Base-by-base conservation (phyloP, 2,329 filamentous ascomycete species). In the Penicillium brevicompactum region DNA sequence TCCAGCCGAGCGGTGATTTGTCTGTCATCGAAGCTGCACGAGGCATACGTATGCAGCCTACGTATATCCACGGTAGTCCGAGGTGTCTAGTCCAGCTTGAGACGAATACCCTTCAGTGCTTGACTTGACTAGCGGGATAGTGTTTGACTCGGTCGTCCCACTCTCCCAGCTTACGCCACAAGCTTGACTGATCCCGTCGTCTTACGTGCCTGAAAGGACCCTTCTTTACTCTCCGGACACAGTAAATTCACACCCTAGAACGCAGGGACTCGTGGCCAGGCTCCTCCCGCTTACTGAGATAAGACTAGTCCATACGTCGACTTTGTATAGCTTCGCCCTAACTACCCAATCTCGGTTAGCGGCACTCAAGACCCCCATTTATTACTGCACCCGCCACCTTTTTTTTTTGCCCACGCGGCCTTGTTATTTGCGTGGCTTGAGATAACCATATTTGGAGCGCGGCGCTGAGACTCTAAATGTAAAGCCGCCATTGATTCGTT, bases 41-140 rank as follows among this genome's bases (percentile, higher is more conserved):
- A 53, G 53, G 60, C 52, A 62, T 64, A 65, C 63, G 62, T 64
- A 63, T 52, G 57, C 63, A 51, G 63, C 34, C 55, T 63, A 65
- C 63, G 61, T 64, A 64, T 60, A 60, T 64, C 51, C 41, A 58
- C 46, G 45, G 45, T 47, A 49, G 42, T 27, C 42, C 42, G 22
- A 48, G 48, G 18, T 47, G 51, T 48, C 51, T 53, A 59, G 45
- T 32, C 50, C 47, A n/a, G 38, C 53, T 62, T 48, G 22, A 55
- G 50, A 6, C 51, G 31, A 58, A 54, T 46, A 47, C 46, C 41
- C 53, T 52, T 57, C 49, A 10, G 38, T 41, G 46, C 51, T 55
- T 51, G 51, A 30, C 38, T 53, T 37, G 13, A 47, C 59, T 55
- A 48, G 37, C 34, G 45, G 44, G 38, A 40, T 57, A 58, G 56